Percentiles rank a stretch among this genome's conserved stretches.
Conservation (phyloP, 2,329 filamentous ascomycete species). For the Tympanopsis confertula region DNA sequence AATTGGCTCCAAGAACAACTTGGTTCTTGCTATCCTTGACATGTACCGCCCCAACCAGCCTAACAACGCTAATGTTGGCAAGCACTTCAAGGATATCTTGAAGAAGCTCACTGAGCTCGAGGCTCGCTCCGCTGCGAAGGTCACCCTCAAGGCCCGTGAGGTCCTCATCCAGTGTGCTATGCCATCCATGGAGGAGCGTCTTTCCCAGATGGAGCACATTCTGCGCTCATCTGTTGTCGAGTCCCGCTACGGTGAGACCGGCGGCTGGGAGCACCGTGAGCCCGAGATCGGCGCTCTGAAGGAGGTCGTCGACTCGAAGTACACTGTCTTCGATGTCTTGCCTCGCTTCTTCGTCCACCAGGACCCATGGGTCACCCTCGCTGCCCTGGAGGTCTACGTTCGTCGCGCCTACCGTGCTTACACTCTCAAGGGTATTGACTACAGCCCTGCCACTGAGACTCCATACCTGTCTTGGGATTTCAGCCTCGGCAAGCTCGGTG, state of each 20-base stretch:
- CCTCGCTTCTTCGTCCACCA: slow-evolving; percentile 90
- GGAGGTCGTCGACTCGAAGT: slow-evolving; percentile 97
- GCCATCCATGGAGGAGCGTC: slow-evolving; percentile 89
- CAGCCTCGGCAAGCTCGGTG: slow-evolving; percentile 80
- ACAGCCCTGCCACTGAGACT: slow-evolving; percentile 59
- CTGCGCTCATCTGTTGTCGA: slow-evolving; percentile 89
- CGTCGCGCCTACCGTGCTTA: slow-evolving; percentile 96
- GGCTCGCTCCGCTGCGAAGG: slow-evolving; percentile 75
- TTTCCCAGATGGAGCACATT: slow-evolving; percentile 96
- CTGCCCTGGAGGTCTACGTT: slow-evolving; percentile 89
- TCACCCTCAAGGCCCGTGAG: slow-evolving; percentile 91
- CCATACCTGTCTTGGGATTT: slow-evolving; percentile 94
- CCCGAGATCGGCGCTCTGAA: slow-evolving; percentile 84
- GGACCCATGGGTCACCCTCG: slow-evolving; percentile 87
- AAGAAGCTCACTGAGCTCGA: slow-evolving; percentile 85
- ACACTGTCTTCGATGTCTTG: slow-evolving; percentile 93
- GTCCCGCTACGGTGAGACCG: slow-evolving; percentile 92
- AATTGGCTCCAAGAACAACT: slow-evolving; percentile 84
- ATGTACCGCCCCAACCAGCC: slow-evolving; percentile 93
- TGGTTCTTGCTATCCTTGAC: slow-evolving; percentile 81
- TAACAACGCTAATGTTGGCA: slow-evolving; percentile 74
- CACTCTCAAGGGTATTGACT: slow-evolving; percentile 77
- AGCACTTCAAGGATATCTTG: slow-evolving; percentile 72
- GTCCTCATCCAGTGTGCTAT: slow-evolving; percentile 94
- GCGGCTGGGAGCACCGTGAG: slow-evolving; percentile 90